Evolutionary conservation across 495 filamentous ascomycete species (phyloP).

Genomic region (Penicilliopsis zonata): DNA sequence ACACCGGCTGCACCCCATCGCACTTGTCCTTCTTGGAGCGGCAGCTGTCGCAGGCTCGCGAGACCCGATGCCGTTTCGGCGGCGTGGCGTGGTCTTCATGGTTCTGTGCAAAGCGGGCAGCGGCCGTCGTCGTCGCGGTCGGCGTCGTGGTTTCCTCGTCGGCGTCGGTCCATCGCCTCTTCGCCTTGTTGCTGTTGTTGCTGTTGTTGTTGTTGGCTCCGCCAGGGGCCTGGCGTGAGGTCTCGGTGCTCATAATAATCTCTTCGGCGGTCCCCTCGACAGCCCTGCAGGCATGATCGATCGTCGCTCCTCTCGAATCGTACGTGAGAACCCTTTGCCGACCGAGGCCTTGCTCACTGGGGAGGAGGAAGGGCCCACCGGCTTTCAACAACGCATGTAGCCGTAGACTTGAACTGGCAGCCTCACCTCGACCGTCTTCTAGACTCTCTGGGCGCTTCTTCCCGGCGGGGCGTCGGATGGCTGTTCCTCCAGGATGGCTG

Average conservation of each 20-base stretch:
- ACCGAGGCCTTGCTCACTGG: no score
- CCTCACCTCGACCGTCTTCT: no score
- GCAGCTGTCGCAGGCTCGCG: slow-evolving; percentile 57
- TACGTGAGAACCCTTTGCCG: slow-evolving; percentile 30
- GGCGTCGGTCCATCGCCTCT: slow-evolving; percentile 21
- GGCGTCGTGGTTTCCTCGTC: slow-evolving; percentile 18
- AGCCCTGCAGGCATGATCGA: slow-evolving; percentile 21
- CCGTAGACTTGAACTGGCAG: no score
- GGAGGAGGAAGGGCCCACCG: no score
- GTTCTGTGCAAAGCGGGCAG: no score
- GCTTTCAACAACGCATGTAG: no score
- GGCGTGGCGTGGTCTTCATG: slow-evolving; percentile 18
- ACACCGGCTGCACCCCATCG: slow-evolving; percentile 49
- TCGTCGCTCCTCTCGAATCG: no score
- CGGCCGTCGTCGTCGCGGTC: no score
- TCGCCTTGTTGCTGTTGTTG: slow-evolving; percentile 19
- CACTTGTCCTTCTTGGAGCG: slow-evolving; percentile 55
- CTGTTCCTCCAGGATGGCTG: no score
- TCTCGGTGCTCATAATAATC: slow-evolving; percentile 31
- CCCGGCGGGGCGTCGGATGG: no score
- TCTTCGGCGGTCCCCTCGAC: slow-evolving; percentile 24
- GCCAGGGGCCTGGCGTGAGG: slow-evolving; percentile 25
- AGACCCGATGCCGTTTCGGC: slow-evolving; percentile 39
- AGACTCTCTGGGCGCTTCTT: no score
- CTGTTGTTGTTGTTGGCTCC: no score